Conservation (phyloP, 148 eudicot genomes). For the Nyssa sinensis region DNA sequence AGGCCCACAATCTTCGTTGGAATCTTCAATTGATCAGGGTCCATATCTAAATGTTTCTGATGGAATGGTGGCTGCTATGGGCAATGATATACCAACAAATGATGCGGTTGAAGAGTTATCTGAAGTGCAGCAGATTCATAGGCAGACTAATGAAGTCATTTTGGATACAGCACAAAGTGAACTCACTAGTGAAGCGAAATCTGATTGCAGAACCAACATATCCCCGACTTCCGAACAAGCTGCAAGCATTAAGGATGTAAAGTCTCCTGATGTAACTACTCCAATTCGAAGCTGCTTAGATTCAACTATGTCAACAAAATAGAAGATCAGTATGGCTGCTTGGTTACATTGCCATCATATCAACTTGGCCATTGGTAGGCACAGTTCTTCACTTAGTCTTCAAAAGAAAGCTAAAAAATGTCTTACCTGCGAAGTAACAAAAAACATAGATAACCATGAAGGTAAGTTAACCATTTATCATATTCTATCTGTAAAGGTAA, state of each 20-base stretch:
- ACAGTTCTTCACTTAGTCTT: slow-evolving; percentile 52
- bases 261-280: slow-evolving; percentile 21
- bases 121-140: slow-evolving; percentile 18
- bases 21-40: slow-evolving; percentile 62
- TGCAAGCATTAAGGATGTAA: slow-evolving; percentile 14
- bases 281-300: slow-evolving; percentile 42
- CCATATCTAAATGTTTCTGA: slow-evolving; percentile 71
- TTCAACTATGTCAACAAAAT: slow-evolving; percentile 54
- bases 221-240: slow-evolving; percentile 21
- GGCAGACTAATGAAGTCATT: slow-evolving; percentile 13
- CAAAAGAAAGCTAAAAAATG: slow-evolving; percentile 42
- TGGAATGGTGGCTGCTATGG: slow-evolving; percentile 71
- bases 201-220: not conserved
- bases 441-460: slow-evolving; percentile 28
- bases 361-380: slow-evolving; percentile 68
- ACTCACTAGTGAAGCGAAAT: slow-evolving; percentile 18
- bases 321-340: slow-evolving; percentile 72
- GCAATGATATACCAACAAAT: slow-evolving; percentile 33
- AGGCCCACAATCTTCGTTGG: slow-evolving; percentile 28
- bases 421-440: slow-evolving; percentile 22
- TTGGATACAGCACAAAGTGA: slow-evolving; percentile 28
- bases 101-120: slow-evolving; percentile 26
- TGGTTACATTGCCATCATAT: slow-evolving; percentile 56
- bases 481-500: too few species aligned
- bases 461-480: not conserved